Evolutionary conservation across 2,329 filamentous ascomycete species (phyloP), one percentile per base, ranked within the genome.

Genomic region (Cordyceps cicadae): DNA sequence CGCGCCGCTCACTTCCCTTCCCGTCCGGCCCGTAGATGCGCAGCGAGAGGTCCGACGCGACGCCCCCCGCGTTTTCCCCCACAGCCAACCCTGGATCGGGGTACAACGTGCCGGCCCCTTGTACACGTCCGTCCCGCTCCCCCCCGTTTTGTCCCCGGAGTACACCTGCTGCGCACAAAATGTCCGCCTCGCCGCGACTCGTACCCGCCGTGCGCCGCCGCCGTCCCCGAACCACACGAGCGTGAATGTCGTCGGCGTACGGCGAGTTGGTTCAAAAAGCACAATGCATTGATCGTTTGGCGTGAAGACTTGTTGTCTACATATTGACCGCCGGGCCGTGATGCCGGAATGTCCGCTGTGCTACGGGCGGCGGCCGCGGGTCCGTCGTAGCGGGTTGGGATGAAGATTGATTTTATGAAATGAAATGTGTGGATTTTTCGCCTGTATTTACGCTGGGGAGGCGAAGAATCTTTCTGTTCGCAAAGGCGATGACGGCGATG

Each of bases 201-300:
- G 51, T 54, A 62, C 29, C 51, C 46, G 4, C 24, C 3, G 37
- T 55, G 52, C 5, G 59, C 59, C 45, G 55, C 59, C n/a, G n/a
- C n/a, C n/a, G 14, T 14, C 45, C 26, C 62, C 54, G 26, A 63
- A 63, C 59, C 59, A 62, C 54, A 63, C 39, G 14, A 63, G 34
- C 21, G 62, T 63, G 21, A 63, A n/a, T 63, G 41, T 63, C 59
- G 43, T 63, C 59, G 17, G 54, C 59, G 54, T 60, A 61, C 7
- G 54, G 51, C 54, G 62, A 63, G 34, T 52, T 52, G 37, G n/a
- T n/a, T n/a, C n/a, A n/a, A n/a, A n/a, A n/a, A n/a, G n/a, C 32
- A 34, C 8, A 21, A 21, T 51, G 29, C 1, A n/a, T 17, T 12
- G 3, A 51, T 34, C 37, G n/a, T 51, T 34, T 37, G 17, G 1